Conservation (phyloP, 1,284 basidiomycete species). For the Neotropicomus parvogracilis region DNA sequence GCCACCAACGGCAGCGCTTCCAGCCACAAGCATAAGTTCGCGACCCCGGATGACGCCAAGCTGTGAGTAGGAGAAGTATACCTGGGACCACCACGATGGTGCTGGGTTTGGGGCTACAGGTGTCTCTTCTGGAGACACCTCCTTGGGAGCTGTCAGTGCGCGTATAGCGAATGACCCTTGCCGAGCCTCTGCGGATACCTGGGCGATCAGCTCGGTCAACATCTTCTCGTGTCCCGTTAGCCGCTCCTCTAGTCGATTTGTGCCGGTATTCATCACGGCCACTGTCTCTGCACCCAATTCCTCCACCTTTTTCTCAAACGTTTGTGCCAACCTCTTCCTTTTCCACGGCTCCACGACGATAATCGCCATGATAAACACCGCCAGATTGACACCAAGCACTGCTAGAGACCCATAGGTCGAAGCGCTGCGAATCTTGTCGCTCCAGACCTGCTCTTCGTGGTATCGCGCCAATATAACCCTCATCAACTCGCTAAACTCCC, state of each 20-base stretch:
- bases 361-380: slow-evolving; percentile 86
- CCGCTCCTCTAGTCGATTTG: slow-evolving; percentile 46
- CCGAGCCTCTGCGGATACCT: slow-evolving; percentile 15
- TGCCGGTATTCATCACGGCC: slow-evolving; percentile 43
- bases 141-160: slow-evolving; percentile 3
- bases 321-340: slow-evolving; percentile 74
- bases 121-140: slow-evolving; percentile 4
- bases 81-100: slow-evolving; percentile 14
- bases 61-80: slow-evolving; percentile 9
- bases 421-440: slow-evolving; percentile 91
- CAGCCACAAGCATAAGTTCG: slow-evolving; percentile 28
- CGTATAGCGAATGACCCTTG: not conserved
- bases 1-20: slow-evolving; percentile 29
- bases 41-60: slow-evolving; percentile 13
- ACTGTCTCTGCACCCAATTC: slow-evolving; percentile 63
- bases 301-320: slow-evolving; percentile 82
- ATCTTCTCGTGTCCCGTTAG: slow-evolving; percentile 50
- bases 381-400: slow-evolving; percentile 79
- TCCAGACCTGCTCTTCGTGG: slow-evolving; percentile 97
- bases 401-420: slow-evolving; percentile 87
- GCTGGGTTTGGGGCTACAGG: not conserved
- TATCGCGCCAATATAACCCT: slow-evolving; percentile 83
- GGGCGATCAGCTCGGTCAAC: slow-evolving; percentile 33
- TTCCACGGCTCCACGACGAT: slow-evolving; percentile 94
- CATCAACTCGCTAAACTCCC: slow-evolving; percentile 83